These are phyloP conservation scores for Straminergon stramineum DNA, from an alignment of 225 moss, liverwort and hornwort genomes.

Conservation along the genomic window DNA sequence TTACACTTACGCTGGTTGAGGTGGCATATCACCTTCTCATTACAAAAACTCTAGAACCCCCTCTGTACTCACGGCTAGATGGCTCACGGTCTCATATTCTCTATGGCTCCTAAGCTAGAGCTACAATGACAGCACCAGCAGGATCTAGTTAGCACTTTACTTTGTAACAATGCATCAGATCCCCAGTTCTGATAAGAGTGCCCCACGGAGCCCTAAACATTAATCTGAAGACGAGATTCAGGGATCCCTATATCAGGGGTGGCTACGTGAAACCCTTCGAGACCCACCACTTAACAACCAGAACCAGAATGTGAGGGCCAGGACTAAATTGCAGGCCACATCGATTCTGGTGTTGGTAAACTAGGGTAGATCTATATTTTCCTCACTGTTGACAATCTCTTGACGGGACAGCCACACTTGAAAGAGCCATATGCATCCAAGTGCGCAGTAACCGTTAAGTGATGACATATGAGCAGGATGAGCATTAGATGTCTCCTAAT, in stretches of 20 bases:
- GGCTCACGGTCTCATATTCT: conserved; percentile 12
- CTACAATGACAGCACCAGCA: conserved; percentile 20
- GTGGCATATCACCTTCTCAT: conserved; percentile 27
- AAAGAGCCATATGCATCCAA: conserved; percentile 31
- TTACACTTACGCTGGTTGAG: conserved; percentile 15
- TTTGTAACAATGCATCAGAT: conserved; percentile 41
- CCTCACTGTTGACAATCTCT: conserved; percentile 44
- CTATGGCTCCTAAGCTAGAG: conserved; percentile 7
- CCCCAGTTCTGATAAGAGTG: conserved; percentile 15
- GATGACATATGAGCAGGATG: conserved; percentile 15
- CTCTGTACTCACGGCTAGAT: conserved; percentile 17
- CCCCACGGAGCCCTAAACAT: conserved; percentile 14
- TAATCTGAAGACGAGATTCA: conserved; percentile 16
- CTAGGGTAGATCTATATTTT: conserved; percentile 33
- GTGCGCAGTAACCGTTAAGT: conserved; percentile 19
- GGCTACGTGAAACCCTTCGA: conserved; percentile 4
- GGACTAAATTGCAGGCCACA: conserved; percentile 33
- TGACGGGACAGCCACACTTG: conserved; percentile 50
- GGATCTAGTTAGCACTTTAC: conserved; percentile 37
- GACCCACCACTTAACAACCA: conserved; percentile 30
- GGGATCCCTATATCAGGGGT: conserved; percentile 12
- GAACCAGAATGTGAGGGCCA: conserved; percentile 36
- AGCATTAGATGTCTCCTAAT: conserved; percentile 1
- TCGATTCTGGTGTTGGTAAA: conserved; percentile 33
- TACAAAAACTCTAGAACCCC: conserved; percentile 42